Conservation (phyloP, 2,329 filamentous ascomycete genomes). For the Geoglossum cookeanum region DNA sequence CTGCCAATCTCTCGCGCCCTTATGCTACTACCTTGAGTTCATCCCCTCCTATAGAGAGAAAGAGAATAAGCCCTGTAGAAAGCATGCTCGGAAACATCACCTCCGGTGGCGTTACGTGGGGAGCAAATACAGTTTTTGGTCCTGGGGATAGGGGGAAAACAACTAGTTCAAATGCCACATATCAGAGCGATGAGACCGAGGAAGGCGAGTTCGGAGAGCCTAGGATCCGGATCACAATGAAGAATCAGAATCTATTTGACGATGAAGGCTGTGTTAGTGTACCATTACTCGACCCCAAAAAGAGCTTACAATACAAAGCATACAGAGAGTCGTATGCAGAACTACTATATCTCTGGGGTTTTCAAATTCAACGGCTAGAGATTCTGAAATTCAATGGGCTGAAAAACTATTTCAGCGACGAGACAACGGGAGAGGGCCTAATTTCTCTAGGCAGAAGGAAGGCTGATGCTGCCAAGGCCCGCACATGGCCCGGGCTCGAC, state of each 20-base stretch:
- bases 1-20: conserved; percentile 26
- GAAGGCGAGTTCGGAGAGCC: neutral
- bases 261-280: conserved; percentile 27
- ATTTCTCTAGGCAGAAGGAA: conserved; percentile 8
- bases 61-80: conserved; percentile 19
- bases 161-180: conserved; percentile 10
- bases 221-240: conserved; percentile 12
- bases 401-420: conserved; percentile 17
- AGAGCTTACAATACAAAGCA: conserved; percentile 27
- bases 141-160: conserved; percentile 10
- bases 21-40: conserved; percentile 24
- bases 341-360: conserved; percentile 37
- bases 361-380: conserved; percentile 35
- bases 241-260: conserved; percentile 37
- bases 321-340: conserved; percentile 40
- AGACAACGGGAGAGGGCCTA: conserved; percentile 13
- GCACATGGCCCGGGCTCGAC: conserved; percentile 15
- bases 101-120: conserved; percentile 15
- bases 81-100: conserved; percentile 16
- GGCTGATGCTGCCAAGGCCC: neutral
- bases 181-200: conserved; percentile 7
- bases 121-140: conserved; percentile 11
- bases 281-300: conserved; percentile 30
- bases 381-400: conserved; percentile 35
- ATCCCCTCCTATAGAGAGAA: conserved; percentile 23